These are phyloP conservation scores for Lachnellula hyalina DNA, from an alignment of 2,329 filamentous ascomycete species.

Conservation along the genomic window DNA sequence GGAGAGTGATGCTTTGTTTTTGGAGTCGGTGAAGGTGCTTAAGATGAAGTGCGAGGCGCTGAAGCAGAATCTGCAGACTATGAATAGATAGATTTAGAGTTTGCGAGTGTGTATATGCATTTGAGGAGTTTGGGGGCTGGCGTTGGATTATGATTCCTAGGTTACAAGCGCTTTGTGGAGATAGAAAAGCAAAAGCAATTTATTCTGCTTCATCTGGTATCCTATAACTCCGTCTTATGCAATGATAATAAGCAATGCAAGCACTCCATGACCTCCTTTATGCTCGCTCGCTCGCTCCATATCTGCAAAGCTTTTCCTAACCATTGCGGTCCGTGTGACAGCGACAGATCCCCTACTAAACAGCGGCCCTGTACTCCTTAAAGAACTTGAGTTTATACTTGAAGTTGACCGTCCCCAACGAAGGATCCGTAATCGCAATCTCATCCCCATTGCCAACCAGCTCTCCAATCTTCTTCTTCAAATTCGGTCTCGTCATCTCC, in stretches of 20 bases:
- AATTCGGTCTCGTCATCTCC: slow-evolving; percentile 76
- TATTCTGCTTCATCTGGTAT: slow-evolving; percentile 5
- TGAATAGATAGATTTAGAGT: slow-evolving; percentile 34
- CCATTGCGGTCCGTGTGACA: not conserved
- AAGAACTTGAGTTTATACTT: slow-evolving; percentile 30
- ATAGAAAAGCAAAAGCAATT: slow-evolving; percentile 7
- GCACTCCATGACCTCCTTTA: slow-evolving; percentile 1
- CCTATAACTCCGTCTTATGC: slow-evolving; percentile 2
- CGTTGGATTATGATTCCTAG: slow-evolving; percentile 22
- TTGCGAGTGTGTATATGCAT: not conserved
- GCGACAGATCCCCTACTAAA: not conserved
- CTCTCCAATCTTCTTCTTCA: slow-evolving; percentile 71
- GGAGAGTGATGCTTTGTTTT: slow-evolving; percentile 87
- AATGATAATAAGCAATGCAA: not conserved
- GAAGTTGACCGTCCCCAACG: slow-evolving; percentile 52
- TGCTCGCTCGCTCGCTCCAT: not conserved
- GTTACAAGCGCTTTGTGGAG: slow-evolving; percentile 13
- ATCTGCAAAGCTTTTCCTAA: not conserved
- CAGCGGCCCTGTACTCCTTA: slow-evolving; percentile 6
- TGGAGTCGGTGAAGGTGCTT: slow-evolving; percentile 79
- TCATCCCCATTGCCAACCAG: slow-evolving; percentile 79
- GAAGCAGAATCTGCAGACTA: slow-evolving; percentile 63
- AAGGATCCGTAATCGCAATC: slow-evolving; percentile 88
- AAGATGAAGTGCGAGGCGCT: slow-evolving; percentile 78
- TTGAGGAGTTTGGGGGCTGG: slow-evolving; percentile 28